These are phyloP conservation scores for Epithemia pelagica DNA, from an alignment of 108 stramenopile genomes.

Conservation along the genomic window DNA sequence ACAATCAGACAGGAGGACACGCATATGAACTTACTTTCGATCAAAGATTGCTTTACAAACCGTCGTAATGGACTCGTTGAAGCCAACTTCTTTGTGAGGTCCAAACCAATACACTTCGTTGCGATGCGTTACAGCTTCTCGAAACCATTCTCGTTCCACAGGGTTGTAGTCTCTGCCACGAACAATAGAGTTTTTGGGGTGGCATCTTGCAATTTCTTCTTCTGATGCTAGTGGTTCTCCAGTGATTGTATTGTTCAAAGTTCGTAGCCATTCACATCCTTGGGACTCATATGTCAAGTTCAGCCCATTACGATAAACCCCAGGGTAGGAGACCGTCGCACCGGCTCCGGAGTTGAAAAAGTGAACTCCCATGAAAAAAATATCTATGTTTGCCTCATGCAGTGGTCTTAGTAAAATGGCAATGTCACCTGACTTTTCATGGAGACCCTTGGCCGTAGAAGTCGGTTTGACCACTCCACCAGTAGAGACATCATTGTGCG, in stretches of 20 bases:
- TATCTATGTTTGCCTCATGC: constrained; percentile 25
- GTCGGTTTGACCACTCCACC: constrained; percentile 41
- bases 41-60: constrained; percentile 35
- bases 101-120: constrained; percentile 10
- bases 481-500: constrained; percentile 39
- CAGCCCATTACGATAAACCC: not conserved
- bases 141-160: constrained; percentile 46
- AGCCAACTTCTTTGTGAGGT: constrained; percentile 8
- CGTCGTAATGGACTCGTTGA: constrained; percentile 6
- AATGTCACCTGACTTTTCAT: constrained; percentile 27
- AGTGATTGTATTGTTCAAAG: constrained; percentile 29
- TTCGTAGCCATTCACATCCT: constrained; percentile 51
- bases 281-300: constrained; percentile 19
- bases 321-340: constrained; percentile 28
- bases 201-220: constrained; percentile 33
- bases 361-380: constrained; percentile 27
- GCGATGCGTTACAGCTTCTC: constrained; percentile 33
- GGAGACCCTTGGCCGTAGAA: constrained; percentile 16
- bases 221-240: constrained; percentile 32
- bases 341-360: constrained; percentile 47
- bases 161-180: constrained; percentile 33
- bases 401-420: constrained; percentile 35
- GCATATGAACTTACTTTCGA: constrained; percentile 20
- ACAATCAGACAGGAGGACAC: not conserved
- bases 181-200: constrained; percentile 22